These are phyloP conservation scores for Fraxinus sp. DNA, from an alignment of 305 asterid genomes.

Conservation along the genomic window DNA sequence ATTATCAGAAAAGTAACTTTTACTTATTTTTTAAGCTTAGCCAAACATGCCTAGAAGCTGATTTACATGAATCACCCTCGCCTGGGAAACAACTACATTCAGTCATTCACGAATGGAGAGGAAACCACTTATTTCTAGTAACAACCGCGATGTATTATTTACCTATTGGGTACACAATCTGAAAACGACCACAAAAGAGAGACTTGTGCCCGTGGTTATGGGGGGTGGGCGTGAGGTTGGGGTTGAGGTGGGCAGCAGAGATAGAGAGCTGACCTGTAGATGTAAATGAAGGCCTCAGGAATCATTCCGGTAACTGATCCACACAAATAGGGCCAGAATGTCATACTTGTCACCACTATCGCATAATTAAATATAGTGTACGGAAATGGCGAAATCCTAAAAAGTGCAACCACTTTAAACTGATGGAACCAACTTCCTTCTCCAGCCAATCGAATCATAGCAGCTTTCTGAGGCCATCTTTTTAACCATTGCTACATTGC, in stretches of 20 bases:
- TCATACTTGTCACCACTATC: conserved; percentile 66
- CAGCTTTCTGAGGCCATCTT: conserved; percentile 75
- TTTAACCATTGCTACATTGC: conserved; percentile 67
- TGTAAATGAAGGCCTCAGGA: conserved; percentile 79
- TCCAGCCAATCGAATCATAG: conserved; percentile 63
- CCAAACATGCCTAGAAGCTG: not conserved
- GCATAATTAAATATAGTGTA: conserved; percentile 77
- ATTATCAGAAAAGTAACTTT: not conserved
- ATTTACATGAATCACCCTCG: not conserved
- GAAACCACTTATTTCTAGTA: not conserved
- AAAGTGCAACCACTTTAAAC: conserved; percentile 64
- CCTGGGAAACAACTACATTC: not conserved
- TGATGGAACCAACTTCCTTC: conserved; percentile 81
- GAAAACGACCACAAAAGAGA: not conserved
- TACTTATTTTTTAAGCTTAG: not conserved
- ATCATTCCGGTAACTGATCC: conserved; percentile 79
- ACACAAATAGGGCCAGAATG: conserved; percentile 71
- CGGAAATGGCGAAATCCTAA: conserved; percentile 71
- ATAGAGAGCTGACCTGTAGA: conserved; percentile 50
- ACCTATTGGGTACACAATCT: not conserved
- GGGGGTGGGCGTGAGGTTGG: no score
- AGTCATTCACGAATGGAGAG: not conserved
- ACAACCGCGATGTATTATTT: not conserved
- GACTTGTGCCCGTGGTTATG: no score
- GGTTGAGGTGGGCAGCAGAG: not conserved